Evolutionary conservation across 768 basidiomycete genomes (phyloP).

Genomic region (Roridomyces roridus): DNA sequence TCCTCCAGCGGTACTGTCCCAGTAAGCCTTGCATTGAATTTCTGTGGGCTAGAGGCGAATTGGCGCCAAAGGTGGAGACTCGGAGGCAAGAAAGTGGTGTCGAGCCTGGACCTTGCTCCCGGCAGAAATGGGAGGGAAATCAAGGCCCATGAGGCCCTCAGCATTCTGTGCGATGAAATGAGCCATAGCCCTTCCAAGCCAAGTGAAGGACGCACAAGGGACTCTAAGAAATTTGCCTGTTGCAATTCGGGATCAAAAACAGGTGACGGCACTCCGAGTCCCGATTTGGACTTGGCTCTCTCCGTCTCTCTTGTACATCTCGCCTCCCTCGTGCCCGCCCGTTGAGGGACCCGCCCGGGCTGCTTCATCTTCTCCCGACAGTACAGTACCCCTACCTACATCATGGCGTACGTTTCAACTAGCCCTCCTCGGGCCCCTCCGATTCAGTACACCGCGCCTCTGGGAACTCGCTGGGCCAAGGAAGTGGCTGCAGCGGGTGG

Average conservation of each 20-base stretch:
- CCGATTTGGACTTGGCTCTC: conserved; percentile 13
- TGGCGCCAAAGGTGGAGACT: conserved; percentile 12
- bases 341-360: conserved; percentile 45
- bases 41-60: not conserved
- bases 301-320: conserved; percentile 15
- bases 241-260: conserved; percentile 1
- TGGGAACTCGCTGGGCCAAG: conserved; percentile 87
- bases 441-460: conserved; percentile 70
- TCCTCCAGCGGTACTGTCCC: conserved; percentile 6
- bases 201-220: conserved; percentile 9
- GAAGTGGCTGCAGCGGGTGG: conserved; percentile 85
- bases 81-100: conserved; percentile 13
- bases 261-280: conserved; percentile 22
- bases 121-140: conserved; percentile 34
- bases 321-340: conserved; percentile 45
- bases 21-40: not conserved
- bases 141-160: conserved; percentile 40
- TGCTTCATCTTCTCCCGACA: conserved; percentile 39
- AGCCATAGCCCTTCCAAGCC: not conserved
- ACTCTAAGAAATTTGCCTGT: conserved; percentile 15
- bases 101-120: conserved; percentile 22
- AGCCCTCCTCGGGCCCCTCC: conserved; percentile 75
- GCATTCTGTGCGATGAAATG: conserved; percentile 34
- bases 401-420: conserved; percentile 48
- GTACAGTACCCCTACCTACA: conserved; percentile 31